Evolutionary conservation across 768 basidiomycete genomes (phyloP), one percentile per base, ranked within the genome.

Genomic region (Artomyces pyxidatus): DNA sequence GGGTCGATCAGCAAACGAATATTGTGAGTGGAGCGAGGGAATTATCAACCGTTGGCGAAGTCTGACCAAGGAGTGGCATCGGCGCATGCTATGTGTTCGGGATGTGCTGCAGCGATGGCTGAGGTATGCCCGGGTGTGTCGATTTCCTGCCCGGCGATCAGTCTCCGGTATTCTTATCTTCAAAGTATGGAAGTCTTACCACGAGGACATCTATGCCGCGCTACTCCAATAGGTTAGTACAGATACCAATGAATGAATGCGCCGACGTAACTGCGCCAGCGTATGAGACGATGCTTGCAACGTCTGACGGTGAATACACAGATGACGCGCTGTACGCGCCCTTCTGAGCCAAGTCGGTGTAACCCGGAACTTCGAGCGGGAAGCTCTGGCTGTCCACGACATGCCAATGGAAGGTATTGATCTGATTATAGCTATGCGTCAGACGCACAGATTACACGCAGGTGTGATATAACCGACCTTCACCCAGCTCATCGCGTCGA

Each of bases 71-170:
- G 70, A 3, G 62, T 52, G 0, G 55, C 50, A 17, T 66, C 55
- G 16, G 56, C 49, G 52, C 75, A 76, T 3, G 74, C 75, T 27
- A 78, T 58, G 48, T 61, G 63, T 6, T 75, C 73, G 0, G 76
- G 75, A 51, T 73, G 68, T 1, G 73, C 61, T 12, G 66, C 47
- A 4, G 64, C 61, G 37, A 77, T 70, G 37, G 63, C 58, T 9
- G 71, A 61, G 11, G 76, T 75, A 59, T 77, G 76, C 14, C 75
- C 76, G 2, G 76, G 76, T 3, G 71, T 73, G 57, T 76, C 76
- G 49, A 76, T 64, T 57, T 76, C 48, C 70, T 43, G 50, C 37
- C n/a, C 32, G 32, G 32, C n/a, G 32, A n/a, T 35, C n/a, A 9
- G n/a, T 9, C 9, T 16, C n/a, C 17, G 2, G 17, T n/a, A 7